phyloP scores from a whole-genome alignment of 441 rosid genomes.

The Pelargonium cotyledonis region DNA sequence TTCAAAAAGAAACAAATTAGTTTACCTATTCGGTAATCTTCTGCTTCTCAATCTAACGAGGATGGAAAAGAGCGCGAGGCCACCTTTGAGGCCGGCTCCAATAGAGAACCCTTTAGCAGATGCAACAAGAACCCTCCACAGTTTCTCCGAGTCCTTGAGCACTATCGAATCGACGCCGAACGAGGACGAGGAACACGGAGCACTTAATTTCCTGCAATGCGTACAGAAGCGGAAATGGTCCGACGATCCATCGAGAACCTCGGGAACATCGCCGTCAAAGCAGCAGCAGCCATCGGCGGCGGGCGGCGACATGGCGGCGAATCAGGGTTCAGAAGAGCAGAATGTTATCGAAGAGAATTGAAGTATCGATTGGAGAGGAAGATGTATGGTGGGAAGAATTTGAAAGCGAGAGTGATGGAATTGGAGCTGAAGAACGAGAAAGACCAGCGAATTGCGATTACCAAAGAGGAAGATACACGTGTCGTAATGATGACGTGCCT shows the following conservation, averaged over 20 bases:
- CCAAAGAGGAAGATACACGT: too few relatives aligned
- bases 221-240: slow-evolving; percentile 20
- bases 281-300: slow-evolving; percentile 15
- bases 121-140: slow-evolving; percentile 55
- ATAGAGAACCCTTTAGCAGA: slow-evolving; percentile 76
- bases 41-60: slow-evolving; percentile 59
- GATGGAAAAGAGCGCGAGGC: slow-evolving; percentile 70
- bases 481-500: too few relatives aligned
- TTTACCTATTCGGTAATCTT: slow-evolving; percentile 39
- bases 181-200: slow-evolving; percentile 27
- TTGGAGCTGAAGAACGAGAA: too few relatives aligned
- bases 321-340: background rate
- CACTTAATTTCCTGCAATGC: slow-evolving; percentile 34
- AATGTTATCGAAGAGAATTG: too few relatives aligned
- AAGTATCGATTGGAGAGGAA: too few relatives aligned
- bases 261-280: background rate
- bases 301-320: slow-evolving; percentile 18
- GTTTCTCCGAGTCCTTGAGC: slow-evolving; percentile 48
- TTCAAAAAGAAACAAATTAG: background rate
- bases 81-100: slow-evolving; percentile 92
- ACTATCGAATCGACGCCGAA: slow-evolving; percentile 25
- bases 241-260: slow-evolving; percentile 12
- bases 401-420: too few relatives aligned
- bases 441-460: too few relatives aligned
- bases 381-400: too few relatives aligned